A percentile compares a stretch with the other conserved stretches of the same genome.
These are phyloP conservation scores for Picea glauca DNA, from an alignment of 75 land plant genomes.

Conservation along the genomic window DNA sequence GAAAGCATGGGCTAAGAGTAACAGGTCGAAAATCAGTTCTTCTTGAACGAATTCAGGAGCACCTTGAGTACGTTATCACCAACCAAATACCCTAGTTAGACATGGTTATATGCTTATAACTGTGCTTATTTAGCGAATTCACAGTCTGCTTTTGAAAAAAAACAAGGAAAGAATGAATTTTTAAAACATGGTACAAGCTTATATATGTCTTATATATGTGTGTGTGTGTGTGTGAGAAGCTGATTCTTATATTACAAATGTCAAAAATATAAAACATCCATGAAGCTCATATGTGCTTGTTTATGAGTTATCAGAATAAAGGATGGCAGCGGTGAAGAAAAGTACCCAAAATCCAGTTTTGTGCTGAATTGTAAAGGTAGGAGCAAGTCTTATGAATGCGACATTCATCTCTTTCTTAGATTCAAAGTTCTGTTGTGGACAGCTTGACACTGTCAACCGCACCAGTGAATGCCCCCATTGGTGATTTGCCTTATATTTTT, in stretches of 20 bases:
- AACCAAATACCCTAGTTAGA: too few relatives aligned
- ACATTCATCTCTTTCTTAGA: too few relatives aligned
- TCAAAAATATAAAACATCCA: too few relatives aligned
- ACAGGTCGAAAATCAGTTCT: conserved; percentile 65
- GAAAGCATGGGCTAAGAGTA: conserved; percentile 66
- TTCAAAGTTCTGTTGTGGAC: not conserved
- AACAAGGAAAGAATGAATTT: too few relatives aligned
- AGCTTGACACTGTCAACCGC: not conserved
- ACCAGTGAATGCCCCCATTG: not conserved
- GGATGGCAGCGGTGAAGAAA: conserved; percentile 58
- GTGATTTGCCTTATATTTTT: not conserved
- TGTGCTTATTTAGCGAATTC: too few relatives aligned
- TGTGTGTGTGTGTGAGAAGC: too few relatives aligned
- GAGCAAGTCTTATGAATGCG: not conserved
- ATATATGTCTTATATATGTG: too few relatives aligned
- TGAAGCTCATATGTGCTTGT: not conserved
- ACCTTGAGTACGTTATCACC: conserved; percentile 42
- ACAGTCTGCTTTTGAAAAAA: too few relatives aligned
- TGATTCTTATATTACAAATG: too few relatives aligned
- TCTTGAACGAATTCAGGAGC: conserved; percentile 65
- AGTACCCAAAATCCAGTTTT: conserved; percentile 67
- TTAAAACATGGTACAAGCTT: too few relatives aligned
- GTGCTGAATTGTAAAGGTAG: conserved; percentile 75
- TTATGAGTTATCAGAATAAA: conserved; percentile 35
- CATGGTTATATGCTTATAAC: too few relatives aligned